Conservation (phyloP, 208 protist genomes). For the Leishmania aethiopica region DNA sequence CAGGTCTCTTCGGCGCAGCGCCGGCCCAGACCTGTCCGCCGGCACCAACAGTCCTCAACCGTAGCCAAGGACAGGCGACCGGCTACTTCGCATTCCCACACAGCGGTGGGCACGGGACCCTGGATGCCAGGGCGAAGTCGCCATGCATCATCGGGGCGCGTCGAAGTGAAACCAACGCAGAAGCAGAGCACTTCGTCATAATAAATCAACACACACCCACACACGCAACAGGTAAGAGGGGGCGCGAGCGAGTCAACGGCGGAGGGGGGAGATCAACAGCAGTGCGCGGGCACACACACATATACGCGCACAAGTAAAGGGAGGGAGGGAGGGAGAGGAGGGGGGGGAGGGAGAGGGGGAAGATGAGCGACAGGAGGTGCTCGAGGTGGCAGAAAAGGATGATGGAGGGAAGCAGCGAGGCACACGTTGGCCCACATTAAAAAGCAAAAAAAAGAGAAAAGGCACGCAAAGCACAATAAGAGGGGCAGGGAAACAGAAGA, state of each 20-base stretch:
- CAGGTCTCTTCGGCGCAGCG: background rate
- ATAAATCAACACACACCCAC: too few relatives aligned
- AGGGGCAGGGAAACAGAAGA: background rate
- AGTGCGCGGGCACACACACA: too few relatives aligned
- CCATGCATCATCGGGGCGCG: background rate
- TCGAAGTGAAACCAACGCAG: background rate
- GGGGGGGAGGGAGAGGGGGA: background rate
- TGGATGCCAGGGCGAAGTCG: background rate
- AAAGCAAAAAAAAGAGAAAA: conserved; percentile 5
- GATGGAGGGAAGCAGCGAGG: too few relatives aligned
- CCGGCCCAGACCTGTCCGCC: background rate
- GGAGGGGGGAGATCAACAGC: background rate
- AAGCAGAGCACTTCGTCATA: too few relatives aligned
- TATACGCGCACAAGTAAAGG: background rate
- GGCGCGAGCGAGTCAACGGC: background rate
- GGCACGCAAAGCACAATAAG: too few relatives aligned
- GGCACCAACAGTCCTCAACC: background rate
- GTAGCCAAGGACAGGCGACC: background rate
- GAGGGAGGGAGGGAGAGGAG: background rate
- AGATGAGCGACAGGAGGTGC: too few relatives aligned
- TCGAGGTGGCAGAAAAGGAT: too few relatives aligned
- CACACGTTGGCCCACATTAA: too few relatives aligned
- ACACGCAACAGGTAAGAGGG: too few relatives aligned
- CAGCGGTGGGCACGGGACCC: too few relatives aligned
- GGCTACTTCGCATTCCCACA: too few relatives aligned